phyloP scores from a whole-genome alignment of 1,139 yeast species.

The Nakaseomyces glabratus region DNA sequence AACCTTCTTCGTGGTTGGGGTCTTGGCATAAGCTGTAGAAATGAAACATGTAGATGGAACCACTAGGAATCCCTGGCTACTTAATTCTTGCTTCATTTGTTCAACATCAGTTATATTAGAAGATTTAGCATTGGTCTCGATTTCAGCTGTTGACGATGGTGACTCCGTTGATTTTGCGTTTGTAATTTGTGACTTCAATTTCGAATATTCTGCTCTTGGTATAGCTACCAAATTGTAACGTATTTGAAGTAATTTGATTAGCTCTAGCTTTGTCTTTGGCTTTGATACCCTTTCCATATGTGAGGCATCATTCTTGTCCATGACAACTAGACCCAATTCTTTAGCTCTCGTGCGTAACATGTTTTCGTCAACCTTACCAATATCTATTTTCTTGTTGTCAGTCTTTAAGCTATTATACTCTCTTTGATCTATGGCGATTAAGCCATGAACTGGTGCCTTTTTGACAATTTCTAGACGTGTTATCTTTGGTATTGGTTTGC shows the following conservation, averaged over 20 bases:
- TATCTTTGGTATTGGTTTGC: not conserved
- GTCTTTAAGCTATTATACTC: constrained; percentile 5
- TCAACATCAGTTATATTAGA: not conserved
- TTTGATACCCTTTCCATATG: constrained; percentile 21
- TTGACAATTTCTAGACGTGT: constrained; percentile 6
- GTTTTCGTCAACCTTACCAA: not conserved
- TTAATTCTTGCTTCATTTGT: constrained; percentile 31
- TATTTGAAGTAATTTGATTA: not conserved
- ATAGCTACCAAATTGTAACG: constrained; percentile 9
- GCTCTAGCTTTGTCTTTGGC: constrained; percentile 8
- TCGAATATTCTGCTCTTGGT: constrained; percentile 10
- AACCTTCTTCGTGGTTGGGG: constrained; percentile 48
- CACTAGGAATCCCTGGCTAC: constrained; percentile 40
- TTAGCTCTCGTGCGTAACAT: constrained; percentile 8
- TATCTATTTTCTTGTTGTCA: not conserved
- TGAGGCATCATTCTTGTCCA: constrained; percentile 18
- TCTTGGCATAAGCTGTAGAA: constrained; percentile 42
- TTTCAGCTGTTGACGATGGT: constrained; percentile 3
- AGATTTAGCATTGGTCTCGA: constrained; percentile 12
- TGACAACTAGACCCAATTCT: constrained; percentile 11
- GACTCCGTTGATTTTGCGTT: not conserved
- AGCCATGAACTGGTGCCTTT: constrained; percentile 11
- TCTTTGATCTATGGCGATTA: constrained; percentile 10
- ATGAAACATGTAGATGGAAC: constrained; percentile 49
- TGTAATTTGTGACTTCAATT: constrained; percentile 5